A percentile compares a stretch with the other conserved stretches of the same genome.
Evolutionary conservation across 495 filamentous ascomycete species (phyloP).

Genomic region (Aspergillus nidulans): DNA sequence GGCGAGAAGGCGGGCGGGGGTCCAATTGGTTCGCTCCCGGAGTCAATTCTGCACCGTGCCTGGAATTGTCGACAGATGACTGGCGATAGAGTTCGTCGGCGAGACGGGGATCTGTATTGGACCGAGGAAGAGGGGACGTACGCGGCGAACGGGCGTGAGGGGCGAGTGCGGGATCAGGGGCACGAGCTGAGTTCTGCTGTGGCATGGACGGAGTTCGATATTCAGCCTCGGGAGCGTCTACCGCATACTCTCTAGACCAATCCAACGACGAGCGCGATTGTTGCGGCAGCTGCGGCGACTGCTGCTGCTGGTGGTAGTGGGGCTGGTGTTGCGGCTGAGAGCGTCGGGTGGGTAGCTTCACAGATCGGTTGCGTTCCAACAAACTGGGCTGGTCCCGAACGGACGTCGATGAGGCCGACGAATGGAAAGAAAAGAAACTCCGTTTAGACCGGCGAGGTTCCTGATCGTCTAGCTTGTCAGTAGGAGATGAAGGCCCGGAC

Average conservation of each 20-base stretch:
- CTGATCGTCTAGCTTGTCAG: conserved; percentile 12
- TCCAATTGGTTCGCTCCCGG: conserved; percentile 23
- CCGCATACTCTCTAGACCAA: conserved; percentile 15
- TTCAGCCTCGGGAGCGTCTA: conserved; percentile 13
- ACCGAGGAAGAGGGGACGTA: conserved; percentile 21
- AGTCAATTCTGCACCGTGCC: conserved; percentile 27
- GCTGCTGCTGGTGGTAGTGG: conserved; percentile 11
- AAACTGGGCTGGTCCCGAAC: conserved; percentile 12
- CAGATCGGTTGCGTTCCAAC: conserved; percentile 18
- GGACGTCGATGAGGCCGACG: conserved; percentile 12
- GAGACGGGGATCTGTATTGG: conserved; percentile 27
- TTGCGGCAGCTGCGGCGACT: conserved; percentile 5
- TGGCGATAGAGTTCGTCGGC: conserved; percentile 45
- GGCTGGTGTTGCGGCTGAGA: conserved; percentile 6
- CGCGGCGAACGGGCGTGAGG: conserved; percentile 17
- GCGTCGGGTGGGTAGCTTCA: conserved; percentile 14
- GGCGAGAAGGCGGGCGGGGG: conserved; percentile 55
- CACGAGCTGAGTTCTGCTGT: conserved; percentile 16
- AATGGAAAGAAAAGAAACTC: conserved; percentile 21
- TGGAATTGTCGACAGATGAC: conserved; percentile 22
- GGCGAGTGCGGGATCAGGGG: conserved; percentile 7
- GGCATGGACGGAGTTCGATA: conserved; percentile 24
- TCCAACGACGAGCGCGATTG: conserved; percentile 9
- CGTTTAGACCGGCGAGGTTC: conserved; percentile 20
- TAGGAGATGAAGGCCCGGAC: conserved; percentile 16